Evolutionary conservation across 1,284 basidiomycete genomes (phyloP), one percentile per base, ranked within the genome.

Genomic region (Somion occarium): DNA sequence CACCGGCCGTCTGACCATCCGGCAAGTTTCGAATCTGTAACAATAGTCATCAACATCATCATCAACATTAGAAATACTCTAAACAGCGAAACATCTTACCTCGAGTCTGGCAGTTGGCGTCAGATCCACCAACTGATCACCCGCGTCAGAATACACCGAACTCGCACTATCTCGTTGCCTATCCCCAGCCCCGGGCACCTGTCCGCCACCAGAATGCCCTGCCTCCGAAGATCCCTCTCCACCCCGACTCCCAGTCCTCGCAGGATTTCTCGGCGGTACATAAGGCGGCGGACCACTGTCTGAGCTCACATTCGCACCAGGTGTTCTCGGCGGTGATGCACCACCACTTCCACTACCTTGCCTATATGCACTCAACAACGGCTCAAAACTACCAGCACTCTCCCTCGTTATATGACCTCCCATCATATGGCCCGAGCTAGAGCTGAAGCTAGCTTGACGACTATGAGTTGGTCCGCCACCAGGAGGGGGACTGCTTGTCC

Each of bases 361-460:
- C 46, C 66, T 66, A 51, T 71, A 78, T 5, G 71, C 71, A 3
- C 76, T 73, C 46, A 88, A 64, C 20, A 87, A 69, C 23, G 83
- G 83, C 56, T 87, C 85, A 53, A 76, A 77, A 66, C 85, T 88
- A 19, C 77, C 80, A 11, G 72, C 74, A 54, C 80, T 79, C 44
- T 78, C 72, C 49, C 75, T 75, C 48, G 76, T 68, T 41, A 72
- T 70, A 59, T 80, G 76, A 19, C 68, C 65, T 46, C 63, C 46
- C 58, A 41, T 18, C 39, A 41, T 41, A 22, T 19, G 9, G 7
- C 39, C 37, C 23, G 46, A 48, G 53, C 56, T 59, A 25, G 58
- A 52, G 47, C 70, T 66, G 55, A 68, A 65, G 37, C 57, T 62
- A 38, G 54, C 56, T 37, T 48, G 56, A 20, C 58, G 55, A 30